A percentile compares a stretch with the other conserved stretches of the same genome.
These are phyloP conservation scores for Rhodotorula sp. DNA, from an alignment of 1,284 basidiomycete genomes.

Conservation along the genomic window DNA sequence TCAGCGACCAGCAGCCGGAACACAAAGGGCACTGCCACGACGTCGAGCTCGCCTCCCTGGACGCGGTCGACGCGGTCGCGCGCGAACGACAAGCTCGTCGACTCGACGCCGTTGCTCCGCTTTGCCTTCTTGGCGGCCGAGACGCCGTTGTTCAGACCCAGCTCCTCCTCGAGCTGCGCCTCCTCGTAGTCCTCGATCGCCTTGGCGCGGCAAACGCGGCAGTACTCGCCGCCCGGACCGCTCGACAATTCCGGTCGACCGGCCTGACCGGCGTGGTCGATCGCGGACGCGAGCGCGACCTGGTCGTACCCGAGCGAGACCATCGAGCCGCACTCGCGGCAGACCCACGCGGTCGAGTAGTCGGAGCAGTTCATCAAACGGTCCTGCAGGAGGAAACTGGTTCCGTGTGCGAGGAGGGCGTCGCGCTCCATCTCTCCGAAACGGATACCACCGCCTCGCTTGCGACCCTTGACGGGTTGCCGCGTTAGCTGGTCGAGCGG, in stretches of 20 bases:
- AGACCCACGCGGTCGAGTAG: constrained; percentile 98
- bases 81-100: constrained; percentile 51
- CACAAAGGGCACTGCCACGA: constrained; percentile 93
- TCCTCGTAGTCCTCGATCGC: constrained; percentile 56
- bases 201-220: constrained; percentile 75
- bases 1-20: constrained; percentile 74
- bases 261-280: constrained; percentile 49
- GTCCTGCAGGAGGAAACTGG: constrained; percentile 96
- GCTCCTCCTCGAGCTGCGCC: constrained; percentile 3
- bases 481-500: constrained; percentile 93
- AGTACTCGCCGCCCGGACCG: constrained; percentile 80
- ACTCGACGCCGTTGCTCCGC: constrained; percentile 20
- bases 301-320: constrained; percentile 94
- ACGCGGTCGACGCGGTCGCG: constrained; percentile 14
- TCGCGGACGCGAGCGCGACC: constrained; percentile 63
- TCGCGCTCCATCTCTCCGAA: constrained; percentile 99
- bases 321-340: constrained; percentile 89
- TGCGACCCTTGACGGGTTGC: constrained; percentile 98
- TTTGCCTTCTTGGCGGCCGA: constrained; percentile 19
- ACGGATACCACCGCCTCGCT: constrained; percentile 97
- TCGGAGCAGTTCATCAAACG: constrained; percentile 99
- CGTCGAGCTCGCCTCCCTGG: constrained; percentile 79
- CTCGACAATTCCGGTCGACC: constrained; percentile 53
- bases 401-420: constrained; percentile 95
- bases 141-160: constrained; percentile 2